Evolutionary conservation across 805 yeast species (phyloP).

Genomic region (Starmerella vaccinii): DNA sequence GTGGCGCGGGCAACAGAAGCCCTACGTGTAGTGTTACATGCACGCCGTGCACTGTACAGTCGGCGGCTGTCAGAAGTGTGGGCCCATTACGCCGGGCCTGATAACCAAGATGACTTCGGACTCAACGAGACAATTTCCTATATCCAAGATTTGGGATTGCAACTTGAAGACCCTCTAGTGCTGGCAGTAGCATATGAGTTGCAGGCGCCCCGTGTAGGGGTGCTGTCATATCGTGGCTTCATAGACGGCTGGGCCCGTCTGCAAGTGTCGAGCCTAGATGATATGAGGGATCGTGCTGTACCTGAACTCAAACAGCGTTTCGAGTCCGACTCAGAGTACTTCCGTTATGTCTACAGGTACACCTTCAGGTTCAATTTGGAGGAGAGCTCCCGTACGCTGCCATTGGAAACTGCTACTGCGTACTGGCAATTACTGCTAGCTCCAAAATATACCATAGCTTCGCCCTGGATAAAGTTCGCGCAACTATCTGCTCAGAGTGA

Average conservation of each 20-base stretch:
- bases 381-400: conserved; percentile 47
- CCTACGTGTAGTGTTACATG: conserved; percentile 2
- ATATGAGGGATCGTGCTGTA: conserved; percentile 39
- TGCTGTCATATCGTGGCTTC: conserved; percentile 43
- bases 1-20: background rate
- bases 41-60: conserved; percentile 13
- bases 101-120: conserved; percentile 38
- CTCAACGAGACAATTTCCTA: conserved; percentile 69
- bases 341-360: conserved; percentile 55
- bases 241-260: conserved; percentile 47
- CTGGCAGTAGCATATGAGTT: conserved; percentile 62
- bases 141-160: conserved; percentile 54
- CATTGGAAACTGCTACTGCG: conserved; percentile 51
- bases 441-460: conserved; percentile 30
- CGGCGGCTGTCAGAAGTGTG: conserved; percentile 10
- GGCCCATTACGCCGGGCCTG: conserved; percentile 17
- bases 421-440: conserved; percentile 68
- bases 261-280: conserved; percentile 30
- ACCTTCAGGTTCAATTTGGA: conserved; percentile 57
- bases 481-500: conserved; percentile 4
- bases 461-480: conserved; percentile 50
- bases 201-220: conserved; percentile 57
- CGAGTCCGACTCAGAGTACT: conserved; percentile 34
- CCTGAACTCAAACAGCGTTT: conserved; percentile 32
- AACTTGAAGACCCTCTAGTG: conserved; percentile 65